A percentile compares a stretch with the other conserved stretches of the same genome.
Conservation (phyloP, 2,329 filamentous ascomycete genomes). For the Clonostachys sp. region DNA sequence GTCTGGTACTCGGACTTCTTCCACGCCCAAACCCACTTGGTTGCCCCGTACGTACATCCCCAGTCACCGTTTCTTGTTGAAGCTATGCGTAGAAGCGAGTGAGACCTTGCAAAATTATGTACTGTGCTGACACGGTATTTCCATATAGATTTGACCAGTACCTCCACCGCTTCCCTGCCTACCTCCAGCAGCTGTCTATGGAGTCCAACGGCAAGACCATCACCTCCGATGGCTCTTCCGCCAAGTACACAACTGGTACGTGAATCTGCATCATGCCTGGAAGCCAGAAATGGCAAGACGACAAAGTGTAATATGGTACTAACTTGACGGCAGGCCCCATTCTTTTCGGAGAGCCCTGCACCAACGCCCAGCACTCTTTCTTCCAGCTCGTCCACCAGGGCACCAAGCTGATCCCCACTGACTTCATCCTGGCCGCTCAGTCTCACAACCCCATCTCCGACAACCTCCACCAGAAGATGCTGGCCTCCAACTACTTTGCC, state of each 20-base stretch:
- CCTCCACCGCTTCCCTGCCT: conserved; percentile 96
- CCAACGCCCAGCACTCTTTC: conserved; percentile 99
- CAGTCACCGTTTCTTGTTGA: background rate
- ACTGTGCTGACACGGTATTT: conserved; percentile 3
- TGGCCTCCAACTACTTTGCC: conserved; percentile 87
- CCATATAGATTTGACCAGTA: conserved; percentile 85
- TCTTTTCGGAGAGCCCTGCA: conserved; percentile 96
- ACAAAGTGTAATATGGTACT: background rate
- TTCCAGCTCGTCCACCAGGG: conserved; percentile 99
- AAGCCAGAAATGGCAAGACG: background rate
- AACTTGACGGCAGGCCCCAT: conserved; percentile 56
- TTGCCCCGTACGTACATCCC: conserved; percentile 69
- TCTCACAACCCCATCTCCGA: conserved; percentile 92
- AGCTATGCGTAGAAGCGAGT: background rate
- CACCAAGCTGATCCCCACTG: conserved; percentile 96
- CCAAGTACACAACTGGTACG: conserved; percentile 88
- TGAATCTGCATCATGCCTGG: background rate
- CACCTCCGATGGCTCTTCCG: conserved; percentile 79
- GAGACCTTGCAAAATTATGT: background rate
- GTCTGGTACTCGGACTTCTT: conserved; percentile 99
- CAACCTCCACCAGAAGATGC: conserved; percentile 95
- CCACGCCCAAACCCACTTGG: conserved; percentile 93
- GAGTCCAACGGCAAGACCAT: conserved; percentile 99
- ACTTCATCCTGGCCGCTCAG: conserved; percentile 95
- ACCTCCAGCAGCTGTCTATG: conserved; percentile 98